Conservation (phyloP, 352 stramenopile species). For the Phytophthora pini region DNA sequence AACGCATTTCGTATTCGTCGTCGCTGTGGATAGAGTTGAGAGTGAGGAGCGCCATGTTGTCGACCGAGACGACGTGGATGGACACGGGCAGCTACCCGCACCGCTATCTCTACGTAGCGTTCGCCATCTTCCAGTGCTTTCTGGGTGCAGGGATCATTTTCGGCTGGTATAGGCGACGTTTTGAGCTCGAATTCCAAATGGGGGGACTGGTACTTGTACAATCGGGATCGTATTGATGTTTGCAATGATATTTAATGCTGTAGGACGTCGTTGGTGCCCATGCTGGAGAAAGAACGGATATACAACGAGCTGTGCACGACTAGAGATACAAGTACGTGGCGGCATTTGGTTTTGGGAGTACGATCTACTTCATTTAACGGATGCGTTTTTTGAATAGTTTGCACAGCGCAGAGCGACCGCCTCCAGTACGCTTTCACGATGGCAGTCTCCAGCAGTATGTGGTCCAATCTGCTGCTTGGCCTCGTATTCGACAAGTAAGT, state of each 20-base stretch:
- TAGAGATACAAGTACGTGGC: conserved; percentile 45
- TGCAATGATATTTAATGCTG: conserved; percentile 2
- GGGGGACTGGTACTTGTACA: neutral
- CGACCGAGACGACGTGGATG: conserved; percentile 35
- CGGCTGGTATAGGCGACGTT: conserved; percentile 46
- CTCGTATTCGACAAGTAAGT: conserved; percentile 64
- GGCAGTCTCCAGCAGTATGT: conserved; percentile 65
- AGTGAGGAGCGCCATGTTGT: conserved; percentile 19
- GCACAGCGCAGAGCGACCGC: conserved; percentile 55
- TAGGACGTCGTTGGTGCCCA: conserved; percentile 65
- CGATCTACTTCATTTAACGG: neutral
- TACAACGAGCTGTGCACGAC: conserved; percentile 60
- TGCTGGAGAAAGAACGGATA: conserved; percentile 64
- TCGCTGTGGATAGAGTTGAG: too few species aligned
- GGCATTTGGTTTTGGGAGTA: neutral
- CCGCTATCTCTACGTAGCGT: conserved; percentile 53
- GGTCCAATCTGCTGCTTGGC: conserved; percentile 66
- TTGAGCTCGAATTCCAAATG: neutral
- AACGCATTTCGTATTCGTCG: too few species aligned
- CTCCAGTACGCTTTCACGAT: conserved; percentile 73
- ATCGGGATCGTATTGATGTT: conserved; percentile 4
- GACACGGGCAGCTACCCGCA: conserved; percentile 35
- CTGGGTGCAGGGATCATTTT: conserved; percentile 68
- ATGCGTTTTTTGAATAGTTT: conserved; percentile 40
- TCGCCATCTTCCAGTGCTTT: conserved; percentile 73